Base-by-base conservation (phyloP, 2,329 filamentous ascomycete genomes). In the Arthrobotrys megalospora region DNA sequence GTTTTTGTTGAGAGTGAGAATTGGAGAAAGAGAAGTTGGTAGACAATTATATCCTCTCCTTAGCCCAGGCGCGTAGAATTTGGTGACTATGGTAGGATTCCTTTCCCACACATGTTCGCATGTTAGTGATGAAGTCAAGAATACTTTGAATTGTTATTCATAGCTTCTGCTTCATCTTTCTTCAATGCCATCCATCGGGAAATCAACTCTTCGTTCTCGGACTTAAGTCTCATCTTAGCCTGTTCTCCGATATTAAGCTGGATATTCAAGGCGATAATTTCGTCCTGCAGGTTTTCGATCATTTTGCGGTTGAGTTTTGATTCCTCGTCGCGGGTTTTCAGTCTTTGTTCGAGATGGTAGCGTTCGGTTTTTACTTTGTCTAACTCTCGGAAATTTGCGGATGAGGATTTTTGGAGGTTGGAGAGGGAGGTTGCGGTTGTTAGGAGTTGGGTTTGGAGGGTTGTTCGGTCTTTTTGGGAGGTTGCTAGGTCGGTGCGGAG, bases 151-250 rank as follows among this genome's bases (percentile, higher is more conserved):
- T 86, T 85, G 63, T 88, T 83, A 82, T 98, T 98, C 91, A 97
- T 94, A 80, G 89, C 91, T 70, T 96, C 92, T 10, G 93, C 95
- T 85, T 97, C 94, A 83, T 91, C 89, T 3, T 91, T 91, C 89
- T 96, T 96, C 80, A 91, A 88, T 83, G 90, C 90, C 92, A 98
- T 94, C 93, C 94, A 98, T 68, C 96, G 88, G 83, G 94, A 91
- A 66, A 97, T 90, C 69, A 99, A 87, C 81, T 97, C 92, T 83
- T 93, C 91, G 83, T 98, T 98, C 84, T 98, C 96, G 76, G 87
- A 88, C 83, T 90, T 89, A 80, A 97, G 86, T 84, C 90, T 91
- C 83, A 91, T 90, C 32, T 89, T 87, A 82, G 90, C 90, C 83
- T 94, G 89, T 83, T 96, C 94, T 2, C 91, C 91, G 86, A 97